Base-by-base conservation (phyloP, 2,329 filamentous ascomycete species). In the Colletotrichum neosansevieriae region DNA sequence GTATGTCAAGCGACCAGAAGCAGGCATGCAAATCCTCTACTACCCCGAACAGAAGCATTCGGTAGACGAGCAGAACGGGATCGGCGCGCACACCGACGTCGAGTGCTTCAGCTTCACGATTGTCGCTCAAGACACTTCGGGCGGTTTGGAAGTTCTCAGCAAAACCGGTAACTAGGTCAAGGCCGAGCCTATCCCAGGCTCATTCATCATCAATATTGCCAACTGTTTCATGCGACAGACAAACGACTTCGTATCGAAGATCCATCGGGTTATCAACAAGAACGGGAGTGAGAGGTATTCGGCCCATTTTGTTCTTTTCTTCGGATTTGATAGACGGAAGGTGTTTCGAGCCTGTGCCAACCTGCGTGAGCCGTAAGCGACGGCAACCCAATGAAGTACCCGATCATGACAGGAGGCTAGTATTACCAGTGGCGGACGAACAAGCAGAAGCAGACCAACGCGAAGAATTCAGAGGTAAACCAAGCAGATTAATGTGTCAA, bases 21-120 rank as follows among this genome's bases (percentile, higher is more conserved):
- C 78, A 0, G 77, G 75, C 3, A 73, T 79, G 71, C 71, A 76
- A 13, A 71, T 79, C 38, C 71, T 84, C 62, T 82, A 82, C 69
- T 86, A 85, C 62, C 84, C 82, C 7, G 73, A 74, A 53, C 72
- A 70, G 53, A 63, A 58, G 49, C 67, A 63, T 44, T 72, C 72
- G 4, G 71, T 73, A 70, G 42, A 60, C 44, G 58, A 60, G n/a
- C 58, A 61, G 6, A 70, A 78, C 12, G 76, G 76, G 2, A 82
- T 82, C 34, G 79, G 79, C 17, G 78, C 84, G 0, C 84, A 86
- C 65, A 85, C 84, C 7, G 84, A 85, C 67, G 81, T 82, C 34
- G 79, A 83, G 53, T 82, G 82, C 63, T 82, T 85, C 64, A 85
- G 83, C 1, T n/a, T n/a, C n/a, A n/a, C n/a, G n/a, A 83, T 84